Base-by-base conservation (phyloP, 495 filamentous ascomycete species). In the Evernia prunastri region DNA sequence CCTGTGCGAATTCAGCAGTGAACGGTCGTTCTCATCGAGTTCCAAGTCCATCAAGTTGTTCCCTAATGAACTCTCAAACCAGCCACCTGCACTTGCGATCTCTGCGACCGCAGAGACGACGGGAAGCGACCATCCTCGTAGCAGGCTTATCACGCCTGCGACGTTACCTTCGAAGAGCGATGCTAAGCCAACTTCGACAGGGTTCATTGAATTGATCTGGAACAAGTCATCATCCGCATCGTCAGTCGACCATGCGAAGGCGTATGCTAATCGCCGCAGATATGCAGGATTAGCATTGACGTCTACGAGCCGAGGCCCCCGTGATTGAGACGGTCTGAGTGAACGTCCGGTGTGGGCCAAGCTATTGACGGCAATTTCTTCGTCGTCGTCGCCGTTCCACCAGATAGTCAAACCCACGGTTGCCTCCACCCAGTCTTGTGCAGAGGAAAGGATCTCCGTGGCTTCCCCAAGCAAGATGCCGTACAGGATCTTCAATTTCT, bases 351-450 rank as follows among this genome's bases (percentile, higher is more conserved):
- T 75, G 17, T 61, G 64, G 27, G 70, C 66, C 15, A 77, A 65
- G 56, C 68, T 75, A 39, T 66, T 68, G 25, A 75, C 66, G 0
- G 72, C 62, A 20, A 67, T 71, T 15, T 70, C 72, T 27, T 80
- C 77, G 23, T 87, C 80, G 59, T 86, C 85, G 20, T 89, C 82
- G 42, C 92, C 89, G 72, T 91, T 86, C 90, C 91, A 95, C 92
- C 92, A 96, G 1, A 86, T 85, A 13, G 90, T 87, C 54, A 96
- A 74, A 6, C 85, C 87, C 57, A 95, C 74, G 3, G 88, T 87
- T 1, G 90, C 91, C 74, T 97, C 92, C 54, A 91, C 80, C 92
- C 91, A 97, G 72, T 94, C 90, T 67, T 89, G 81, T 13, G 90
- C 79, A 56, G 81, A 76, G 39, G 82, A 80, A 42, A 92, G 77